Base-by-base conservation (phyloP, 1,284 basidiomycete species). In the Cutaneotrichosporon dermatis region DNA sequence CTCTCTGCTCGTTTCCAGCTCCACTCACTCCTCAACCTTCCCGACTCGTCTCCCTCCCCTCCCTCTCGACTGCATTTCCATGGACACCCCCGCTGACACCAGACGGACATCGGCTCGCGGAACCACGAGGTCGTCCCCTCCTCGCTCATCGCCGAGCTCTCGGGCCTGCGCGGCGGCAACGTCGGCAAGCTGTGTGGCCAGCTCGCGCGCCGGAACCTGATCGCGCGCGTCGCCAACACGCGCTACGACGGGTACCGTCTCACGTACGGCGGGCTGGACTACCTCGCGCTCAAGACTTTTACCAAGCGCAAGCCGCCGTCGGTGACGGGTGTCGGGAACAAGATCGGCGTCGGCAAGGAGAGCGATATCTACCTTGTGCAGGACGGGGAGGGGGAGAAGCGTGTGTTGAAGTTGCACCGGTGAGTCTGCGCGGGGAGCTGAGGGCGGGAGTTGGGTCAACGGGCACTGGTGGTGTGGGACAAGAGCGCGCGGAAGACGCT, bases 341-440 rank as follows among this genome's bases (percentile, higher is more conserved):
- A 96, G 79, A 95, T 99, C 69, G 95, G 95, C 40, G 94, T 98
- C 34, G 95, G 95, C 34, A 99, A 99, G 79, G 96, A 99, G 79
- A 92, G 90, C 59, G 93, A 99, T 77, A 94, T 99, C 71, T 93
- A 97, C 72, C 84, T 98, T 61, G 93, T 97, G 6, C 90, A 90
- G 1, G 87, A 93, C 66, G 81, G 84, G 9, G 87, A 89, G 54
- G 89, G 89, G 9, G 85, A 88, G 52, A 86, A 92, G 76, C 86
- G 92, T 80, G 90, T 96, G 4, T 79, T 98, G 60, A 99, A 97
- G 77, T 82, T 98, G 44, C 94, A 97, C 76, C 83, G 91, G 92
- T 91, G 51, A 58, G 62, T 57, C 25, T 25, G 25, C 25, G 25
- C 25, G 25, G 25, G 25, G 25, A 25, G 25, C 25, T 25, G 25